Conservation (phyloP, 495 filamentous ascomycete genomes). For the Emericellopsis terricola region DNA sequence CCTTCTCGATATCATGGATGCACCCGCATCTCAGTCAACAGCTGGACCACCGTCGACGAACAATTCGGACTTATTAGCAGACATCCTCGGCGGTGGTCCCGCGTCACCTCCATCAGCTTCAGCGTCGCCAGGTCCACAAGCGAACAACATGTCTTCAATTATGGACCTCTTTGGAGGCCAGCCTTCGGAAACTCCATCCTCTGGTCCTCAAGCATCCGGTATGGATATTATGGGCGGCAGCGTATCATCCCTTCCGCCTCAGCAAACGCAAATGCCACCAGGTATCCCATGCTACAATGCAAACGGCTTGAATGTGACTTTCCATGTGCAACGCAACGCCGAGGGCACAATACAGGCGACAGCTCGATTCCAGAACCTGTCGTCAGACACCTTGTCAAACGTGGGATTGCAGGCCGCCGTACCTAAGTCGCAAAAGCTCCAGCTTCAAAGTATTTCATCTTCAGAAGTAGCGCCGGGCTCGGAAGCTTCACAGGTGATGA, state of each 20-base stretch:
- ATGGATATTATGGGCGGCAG: constrained; percentile 23
- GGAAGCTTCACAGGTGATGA: constrained; percentile 80
- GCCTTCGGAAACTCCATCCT: constrained; percentile 10
- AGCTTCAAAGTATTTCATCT: constrained; percentile 72
- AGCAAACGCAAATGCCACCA: constrained; percentile 18
- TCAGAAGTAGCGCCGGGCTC: constrained; percentile 55
- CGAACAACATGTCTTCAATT: constrained; percentile 50
- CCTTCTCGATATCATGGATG: constrained; percentile 81
- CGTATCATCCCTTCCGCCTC: constrained; percentile 30
- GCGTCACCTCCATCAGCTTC: constrained; percentile 26
- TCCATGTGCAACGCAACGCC: constrained; percentile 66
- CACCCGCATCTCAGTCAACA: constrained; percentile 30
- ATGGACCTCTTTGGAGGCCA: constrained; percentile 62
- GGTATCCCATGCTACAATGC: constrained; percentile 65
- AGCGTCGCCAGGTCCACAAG: constrained; percentile 26
- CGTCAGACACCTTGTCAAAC: constrained; percentile 41
- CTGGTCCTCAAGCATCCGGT: constrained; percentile 19
- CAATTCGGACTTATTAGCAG: constrained; percentile 73
- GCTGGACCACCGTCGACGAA: constrained; percentile 16
- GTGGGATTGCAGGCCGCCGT: constrained; percentile 86
- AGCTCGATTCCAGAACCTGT: constrained; percentile 66
- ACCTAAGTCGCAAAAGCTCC: constrained; percentile 84
- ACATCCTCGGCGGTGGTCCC: constrained; percentile 57
- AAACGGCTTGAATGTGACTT: constrained; percentile 60
- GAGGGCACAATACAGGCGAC: constrained; percentile 55